Evolutionary conservation across 306 rosid genomes (phyloP), one percentile per base, ranked within the genome.

Genomic region (Vigna unguiculata): DNA sequence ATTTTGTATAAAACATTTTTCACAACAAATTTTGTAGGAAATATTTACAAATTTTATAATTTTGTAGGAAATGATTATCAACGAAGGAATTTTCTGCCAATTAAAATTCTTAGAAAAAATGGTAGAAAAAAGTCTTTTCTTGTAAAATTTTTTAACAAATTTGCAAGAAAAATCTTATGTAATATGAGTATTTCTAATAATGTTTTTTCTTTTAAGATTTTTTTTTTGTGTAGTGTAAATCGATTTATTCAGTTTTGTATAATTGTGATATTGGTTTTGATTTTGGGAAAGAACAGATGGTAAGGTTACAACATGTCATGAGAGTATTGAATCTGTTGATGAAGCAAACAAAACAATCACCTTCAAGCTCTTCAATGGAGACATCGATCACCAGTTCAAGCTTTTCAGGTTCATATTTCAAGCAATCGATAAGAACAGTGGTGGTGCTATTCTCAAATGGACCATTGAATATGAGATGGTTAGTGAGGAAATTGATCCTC

Each of bases 381-480:
- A 28, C 4, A 25, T 59, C 0, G 65, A 59, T 59, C n/a, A 22
- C 2, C 16, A 55, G 7, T 55, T 48, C 22, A 79, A 79, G 64
- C 2, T 0, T 19, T 52, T 79, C 1, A 71, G 25, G 13, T 1
- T 52, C 61, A 21, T 54, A 12, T 21, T 54, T 21, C 30, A 54
- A 21, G 61, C 16, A 0, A 21, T 54, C 21, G 32, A 10, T 4
- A 54, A 21, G 61, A 30, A 66, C 4, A 5, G 9, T 15, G 62
- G 8, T 0, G 15, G 15, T 22, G 64, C 53, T 11, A 5, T 28
- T 73, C 47, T 40, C 10, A 84, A 77, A 52, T 76, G 84, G 85
- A 51, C 41, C 6, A 0, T 71, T 52, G 85, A 80, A 47, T 84
- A 72, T 77, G 85, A 76, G 72, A 77, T 54, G 43, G 1, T 9